Evolutionary conservation across 169 alveolate genomes (phyloP), one percentile per base, ranked within the genome.

Genomic region (Ichthyophthirius multifiliis): DNA sequence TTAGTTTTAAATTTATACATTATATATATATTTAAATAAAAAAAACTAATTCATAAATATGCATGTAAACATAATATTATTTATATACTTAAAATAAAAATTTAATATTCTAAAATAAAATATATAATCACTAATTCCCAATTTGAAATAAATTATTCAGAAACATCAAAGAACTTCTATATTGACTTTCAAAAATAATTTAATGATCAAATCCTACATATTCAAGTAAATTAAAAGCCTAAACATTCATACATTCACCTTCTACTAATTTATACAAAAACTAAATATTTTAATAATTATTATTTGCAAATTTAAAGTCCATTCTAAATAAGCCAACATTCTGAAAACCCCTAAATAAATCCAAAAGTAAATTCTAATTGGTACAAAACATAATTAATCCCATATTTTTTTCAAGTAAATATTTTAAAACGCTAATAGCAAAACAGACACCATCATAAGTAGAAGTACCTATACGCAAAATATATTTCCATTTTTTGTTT

Each of bases 401-500:
- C 82, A 87, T 77, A 6, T 89, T 82, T 5, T 35, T 88, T 31
- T 94, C 76, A 2, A 96, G 87, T 47, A 98, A 84, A 84, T 96
- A 91, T 44, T 94, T 96, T 45, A 98, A 88, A n/a, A 98, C 94
- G 7, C 99, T 97, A 39, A 93, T 89, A 1, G 99, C 99, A 12
- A 99, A 96, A 13, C 99, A 98, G 18, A 99, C 96, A 7, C 99
- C 99, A 87, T 99, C 99, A 84, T 92, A 96, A 18, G 99, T 98
- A 2, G 99, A 95, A 0, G 99, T 99, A 31, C n/a, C n/a, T n/a
- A n/a, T n/a, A n/a, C n/a, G n/a, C n/a, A n/a, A n/a, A n/a, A n/a
- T n/a, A n/a, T n/a, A n/a, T n/a, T n/a, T n/a, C n/a, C n/a, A n/a
- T n/a, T n/a, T n/a, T n/a, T n/a, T n/a, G n/a, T n/a, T n/a, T n/a